Conservation (phyloP, 345 rosid genomes). For the Brassica juncea region DNA sequence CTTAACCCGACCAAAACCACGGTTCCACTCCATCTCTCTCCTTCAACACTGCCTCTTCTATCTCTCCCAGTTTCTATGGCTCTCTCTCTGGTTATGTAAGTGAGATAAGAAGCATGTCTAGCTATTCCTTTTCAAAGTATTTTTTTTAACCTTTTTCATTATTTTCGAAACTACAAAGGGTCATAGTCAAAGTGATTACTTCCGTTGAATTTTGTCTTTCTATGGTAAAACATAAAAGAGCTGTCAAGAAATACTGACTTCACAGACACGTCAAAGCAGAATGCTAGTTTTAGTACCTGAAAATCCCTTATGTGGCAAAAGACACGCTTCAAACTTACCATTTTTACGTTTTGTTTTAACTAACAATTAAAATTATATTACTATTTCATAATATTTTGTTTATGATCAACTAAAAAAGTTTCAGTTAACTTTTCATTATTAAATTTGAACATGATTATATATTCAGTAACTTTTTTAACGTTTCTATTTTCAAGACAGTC, state of each 20-base stretch:
- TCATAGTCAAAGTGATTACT: not conserved
- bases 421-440: not conserved
- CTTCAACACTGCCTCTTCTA: not conserved
- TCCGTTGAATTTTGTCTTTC: not conserved
- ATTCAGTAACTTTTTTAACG: not conserved
- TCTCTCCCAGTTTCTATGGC: not conserved
- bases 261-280: constrained; percentile 27
- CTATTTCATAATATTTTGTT: not conserved
- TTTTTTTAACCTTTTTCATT: not conserved
- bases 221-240: not conserved
- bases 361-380: not conserved
- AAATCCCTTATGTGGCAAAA: not conserved
- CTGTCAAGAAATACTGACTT: constrained; percentile 20
- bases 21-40: constrained; percentile 13
- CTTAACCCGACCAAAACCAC: not conserved
- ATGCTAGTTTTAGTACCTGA: constrained; percentile 27
- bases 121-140: not conserved
- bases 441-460: not conserved
- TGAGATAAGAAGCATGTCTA: not conserved
- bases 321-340: not conserved
- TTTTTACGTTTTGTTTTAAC: not conserved
- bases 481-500: not conserved
- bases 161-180: not conserved
- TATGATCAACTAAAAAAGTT: not conserved
- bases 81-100: not conserved